phyloP scores from a whole-genome alignment of 2,329 filamentous ascomycete species.

The Aspergillus sp. region DNA sequence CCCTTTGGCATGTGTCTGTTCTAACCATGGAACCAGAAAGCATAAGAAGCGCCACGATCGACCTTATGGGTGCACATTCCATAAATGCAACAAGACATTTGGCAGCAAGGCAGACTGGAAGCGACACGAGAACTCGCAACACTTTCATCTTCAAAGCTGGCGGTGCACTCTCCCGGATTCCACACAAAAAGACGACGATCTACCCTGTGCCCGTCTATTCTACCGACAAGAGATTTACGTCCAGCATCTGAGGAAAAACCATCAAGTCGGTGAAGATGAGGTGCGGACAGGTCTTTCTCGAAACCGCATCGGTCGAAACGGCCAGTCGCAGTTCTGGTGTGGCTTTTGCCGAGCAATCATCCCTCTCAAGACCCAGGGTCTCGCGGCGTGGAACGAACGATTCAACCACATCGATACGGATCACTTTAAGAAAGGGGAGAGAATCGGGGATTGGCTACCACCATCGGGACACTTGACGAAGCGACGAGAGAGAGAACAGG shows the following conservation, averaged over 20 bases:
- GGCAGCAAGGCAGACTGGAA: conserved; percentile 97
- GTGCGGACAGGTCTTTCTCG: conserved; percentile 37
- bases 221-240: conserved; percentile 57
- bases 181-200: conserved; percentile 10
- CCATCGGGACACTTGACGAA: conserved; percentile 20
- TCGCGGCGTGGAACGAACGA: conserved; percentile 56
- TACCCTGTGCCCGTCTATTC: conserved; percentile 55
- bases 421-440: conserved; percentile 38
- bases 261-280: conserved; percentile 32
- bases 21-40: conserved; percentile 55
- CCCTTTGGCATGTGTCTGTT: not conserved
- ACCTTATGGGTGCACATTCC: conserved; percentile 77
- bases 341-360: conserved; percentile 68
- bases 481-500: conserved; percentile 6
- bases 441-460: conserved; percentile 29
- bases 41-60: conserved; percentile 76
- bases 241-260: conserved; percentile 55
- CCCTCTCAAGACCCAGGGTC: conserved; percentile 44
- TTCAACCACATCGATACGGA: conserved; percentile 69
- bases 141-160: conserved; percentile 68
- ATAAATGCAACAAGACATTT: conserved; percentile 65
- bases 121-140: conserved; percentile 77
- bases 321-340: conserved; percentile 73
- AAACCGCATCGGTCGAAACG: conserved; percentile 61
- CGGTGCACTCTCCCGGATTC: conserved; percentile 53